Conservation (phyloP, 768 basidiomycete genomes). For the Mycena epipterygia region DNA sequence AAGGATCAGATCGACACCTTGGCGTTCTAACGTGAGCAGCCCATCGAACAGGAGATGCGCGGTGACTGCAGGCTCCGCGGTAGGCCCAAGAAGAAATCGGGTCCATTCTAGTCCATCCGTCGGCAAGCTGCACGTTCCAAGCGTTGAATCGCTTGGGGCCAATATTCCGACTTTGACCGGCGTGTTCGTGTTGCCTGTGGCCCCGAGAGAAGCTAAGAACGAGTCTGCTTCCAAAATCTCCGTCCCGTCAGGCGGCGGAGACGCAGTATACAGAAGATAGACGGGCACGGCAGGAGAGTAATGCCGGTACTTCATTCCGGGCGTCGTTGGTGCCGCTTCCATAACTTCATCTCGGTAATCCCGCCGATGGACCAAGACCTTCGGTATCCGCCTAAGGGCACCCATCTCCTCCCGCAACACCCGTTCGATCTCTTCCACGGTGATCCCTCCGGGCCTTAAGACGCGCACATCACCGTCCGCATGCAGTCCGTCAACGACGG, state of each 20-base stretch:
- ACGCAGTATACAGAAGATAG: slow-evolving; percentile 71
- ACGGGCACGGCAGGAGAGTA: slow-evolving; percentile 95
- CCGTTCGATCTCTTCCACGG: slow-evolving; percentile 86
- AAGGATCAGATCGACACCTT: slow-evolving; percentile 85
- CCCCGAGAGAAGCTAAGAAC: slow-evolving; percentile 61
- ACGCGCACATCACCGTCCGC: slow-evolving; percentile 83
- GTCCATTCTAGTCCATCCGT: slow-evolving; percentile 65
- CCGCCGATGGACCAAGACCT: slow-evolving; percentile 82
- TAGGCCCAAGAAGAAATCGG: slow-evolving; percentile 64
- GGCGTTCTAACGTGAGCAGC: slow-evolving; percentile 80
- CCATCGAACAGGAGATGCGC: slow-evolving; percentile 92
- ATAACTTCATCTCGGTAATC: slow-evolving; percentile 81
- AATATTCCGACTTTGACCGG: slow-evolving; percentile 77
- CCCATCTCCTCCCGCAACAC: slow-evolving; percentile 61
- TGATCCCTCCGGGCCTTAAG: slow-evolving; percentile 92
- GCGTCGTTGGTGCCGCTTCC: slow-evolving; percentile 90
- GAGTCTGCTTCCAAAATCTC: slow-evolving; percentile 45
- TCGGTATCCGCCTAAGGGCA: slow-evolving; percentile 54
- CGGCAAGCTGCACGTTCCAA: slow-evolving; percentile 52
- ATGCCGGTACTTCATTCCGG: slow-evolving; percentile 99
- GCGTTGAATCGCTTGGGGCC: slow-evolving; percentile 68
- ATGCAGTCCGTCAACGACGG: slow-evolving; percentile 91
- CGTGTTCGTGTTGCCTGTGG: slow-evolving; percentile 18
- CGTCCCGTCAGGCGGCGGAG: slow-evolving; percentile 55
- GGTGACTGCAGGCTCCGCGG: slow-evolving; percentile 71